phyloP scores from a whole-genome alignment of 768 basidiomycete species.

The Pleurotus salmoneostramineus region DNA sequence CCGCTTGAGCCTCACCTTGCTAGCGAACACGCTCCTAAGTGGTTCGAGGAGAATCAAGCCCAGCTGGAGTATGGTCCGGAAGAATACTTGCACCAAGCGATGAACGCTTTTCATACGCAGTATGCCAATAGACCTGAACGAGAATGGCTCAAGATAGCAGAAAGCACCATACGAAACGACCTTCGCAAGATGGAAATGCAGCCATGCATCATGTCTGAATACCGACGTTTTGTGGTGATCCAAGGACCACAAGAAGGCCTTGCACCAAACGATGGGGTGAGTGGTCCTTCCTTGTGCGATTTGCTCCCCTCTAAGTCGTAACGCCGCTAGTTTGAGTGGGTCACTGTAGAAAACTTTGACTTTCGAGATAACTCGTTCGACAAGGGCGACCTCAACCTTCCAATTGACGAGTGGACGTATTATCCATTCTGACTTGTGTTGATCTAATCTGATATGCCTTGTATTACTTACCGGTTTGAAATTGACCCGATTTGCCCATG shows the following conservation, averaged over 20 bases:
- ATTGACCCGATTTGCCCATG: no score
- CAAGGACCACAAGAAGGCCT: constrained; percentile 29
- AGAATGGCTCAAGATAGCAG: constrained; percentile 33
- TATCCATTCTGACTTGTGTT: not conserved
- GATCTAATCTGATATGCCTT: no score
- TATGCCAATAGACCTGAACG: constrained; percentile 29
- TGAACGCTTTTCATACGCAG: constrained; percentile 33
- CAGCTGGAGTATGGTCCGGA: constrained; percentile 29
- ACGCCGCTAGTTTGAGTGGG: constrained; percentile 54
- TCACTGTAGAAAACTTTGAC: constrained; percentile 37
- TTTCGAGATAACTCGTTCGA: constrained; percentile 41
- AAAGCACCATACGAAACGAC: constrained; percentile 44
- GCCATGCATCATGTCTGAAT: constrained; percentile 54
- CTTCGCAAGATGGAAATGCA: constrained; percentile 55
- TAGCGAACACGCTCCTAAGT: constrained; percentile 13
- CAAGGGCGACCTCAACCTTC: not conserved
- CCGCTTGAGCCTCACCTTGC: constrained; percentile 24
- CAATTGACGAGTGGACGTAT: not conserved
- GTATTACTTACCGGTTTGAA: not conserved
- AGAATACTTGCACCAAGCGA: constrained; percentile 39
- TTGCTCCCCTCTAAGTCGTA: not conserved
- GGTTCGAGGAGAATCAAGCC: constrained; percentile 34
- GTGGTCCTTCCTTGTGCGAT: constrained; percentile 19
- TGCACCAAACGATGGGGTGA: constrained; percentile 39
- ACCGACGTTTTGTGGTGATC: constrained; percentile 66